Evolutionary conservation across 1,284 basidiomycete genomes (phyloP), one percentile per base, ranked within the genome.

Genomic region (Apiotrichum akiyoshidainum): DNA sequence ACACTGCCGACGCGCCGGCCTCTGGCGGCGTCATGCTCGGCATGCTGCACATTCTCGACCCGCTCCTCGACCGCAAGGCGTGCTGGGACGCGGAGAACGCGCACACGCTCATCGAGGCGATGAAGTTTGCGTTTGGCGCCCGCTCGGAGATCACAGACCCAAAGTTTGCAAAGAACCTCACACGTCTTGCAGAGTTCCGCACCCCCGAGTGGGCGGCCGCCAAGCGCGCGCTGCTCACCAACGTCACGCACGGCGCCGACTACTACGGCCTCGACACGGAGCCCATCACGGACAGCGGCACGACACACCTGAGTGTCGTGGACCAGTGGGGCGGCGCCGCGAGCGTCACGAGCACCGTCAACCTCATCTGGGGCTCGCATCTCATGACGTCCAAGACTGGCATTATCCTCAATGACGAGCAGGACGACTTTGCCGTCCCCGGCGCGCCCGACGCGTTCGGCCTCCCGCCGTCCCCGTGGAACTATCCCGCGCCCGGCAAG

Each of bases 211-310:
- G 86, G 70, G 88, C 88, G 2, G 78, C 83, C 48, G 63, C 76
- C 22, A 81, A 90, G 39, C 81, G 83, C 22, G 70, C 69, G 39
- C 69, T 70, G 42, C 77, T 78, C 55, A 42, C 55, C 89, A 85
- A 90, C 70, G 79, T 70, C 2, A 95, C 94, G 0, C 92, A 95
- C 72, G 74, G 82, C 3, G 81, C 88, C 2, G 83, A 85, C 26
- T 93, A 94, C 75, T 96, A 97, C 73, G 83, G 89, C 26, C 89
- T 93, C 1, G 81, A 87, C 45, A 92, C 85, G 67, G 91, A 92
- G 65, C 78, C 89, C 22, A 81, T 82, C 31, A 81, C 80, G 8
- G 90, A 95, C 75, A 90, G 93, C 77, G 93, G 94, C 41, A 97
- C 93, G 85, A 92, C 89, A 57, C 92, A 95, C 71, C 82, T 87